Evolutionary conservation across 2,329 filamentous ascomycete genomes (phyloP), one percentile per base, ranked within the genome.

Genomic region (Penicillium hordei): DNA sequence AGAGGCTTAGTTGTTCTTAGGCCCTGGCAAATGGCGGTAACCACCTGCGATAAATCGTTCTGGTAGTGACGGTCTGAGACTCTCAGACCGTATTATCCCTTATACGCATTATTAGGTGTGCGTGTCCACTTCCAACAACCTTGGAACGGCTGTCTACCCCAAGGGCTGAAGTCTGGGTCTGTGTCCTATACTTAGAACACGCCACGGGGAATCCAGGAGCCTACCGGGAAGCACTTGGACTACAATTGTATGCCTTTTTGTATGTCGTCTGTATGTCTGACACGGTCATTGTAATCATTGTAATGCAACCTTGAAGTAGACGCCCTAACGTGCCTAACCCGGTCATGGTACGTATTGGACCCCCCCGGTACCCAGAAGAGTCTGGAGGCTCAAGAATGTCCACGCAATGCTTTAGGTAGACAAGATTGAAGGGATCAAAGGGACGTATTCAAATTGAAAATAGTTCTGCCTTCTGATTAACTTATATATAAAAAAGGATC

Each of bases 11-110:
- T 13, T 31, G 34, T 40, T 23, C 6, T 48, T 25, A 29, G 33
- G n/a, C 31, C 48, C 12, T 23, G 25, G 23, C 45, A 60, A 59
- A 55, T 60, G 51, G 58, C 58, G 58, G 58, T 60, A 60, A 58
- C 43, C n/a, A 23, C 13, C 25, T 40, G 48, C 17, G 33, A 19
- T 1, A 29, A 36, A 36, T 50, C 27, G 2, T 33, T 15, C 31
- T 33, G 31, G 12, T 12, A 31, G 10, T 31, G 29, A 33, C 4
- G 15, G 34, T 21, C 25, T 17, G 13, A 31, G 25, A 40, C 0
- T 40, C 17, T 6, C 46, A 48, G 45, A 23, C 33, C 21, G 12
- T 19, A 29, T 27, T 19, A 29, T 21, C n/a, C 23, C 25, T 7
- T 33, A 5, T 25, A 48, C 9, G 17, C 23, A 15, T n/a, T 45